These are phyloP conservation scores for Echeveria elegans DNA, from an alignment of 164 flowering plant species.

Conservation along the genomic window DNA sequence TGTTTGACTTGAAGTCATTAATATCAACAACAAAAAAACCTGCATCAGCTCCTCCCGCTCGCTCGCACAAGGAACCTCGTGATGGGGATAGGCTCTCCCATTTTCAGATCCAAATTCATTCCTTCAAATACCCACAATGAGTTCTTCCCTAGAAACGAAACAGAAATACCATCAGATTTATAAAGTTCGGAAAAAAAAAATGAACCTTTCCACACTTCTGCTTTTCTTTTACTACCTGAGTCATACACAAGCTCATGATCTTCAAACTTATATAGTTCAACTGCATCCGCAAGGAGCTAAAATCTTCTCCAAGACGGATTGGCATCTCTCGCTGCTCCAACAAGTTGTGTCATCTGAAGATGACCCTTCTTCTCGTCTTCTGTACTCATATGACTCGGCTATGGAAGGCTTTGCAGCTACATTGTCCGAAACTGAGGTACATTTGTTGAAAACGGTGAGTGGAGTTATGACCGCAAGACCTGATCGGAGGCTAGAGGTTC, in stretches of 20 bases:
- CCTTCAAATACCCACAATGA: conserved; percentile 48
- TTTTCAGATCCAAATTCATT: background rate
- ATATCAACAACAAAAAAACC: no score
- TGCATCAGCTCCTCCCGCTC: no score
- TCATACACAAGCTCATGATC: conserved; percentile 20
- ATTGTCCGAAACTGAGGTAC: conserved; percentile 40
- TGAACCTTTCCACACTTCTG: conserved; percentile 11
- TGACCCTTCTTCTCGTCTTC: conserved; percentile 44
- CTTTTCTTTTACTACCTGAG: conserved; percentile 14
- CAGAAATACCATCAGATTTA: conserved; percentile 25
- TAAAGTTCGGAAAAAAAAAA: conserved; percentile 10
- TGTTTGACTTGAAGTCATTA: no score
- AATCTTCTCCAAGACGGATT: conserved; percentile 31
- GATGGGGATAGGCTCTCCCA: no score
- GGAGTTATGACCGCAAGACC: conserved; percentile 57
- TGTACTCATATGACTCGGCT: conserved; percentile 63
- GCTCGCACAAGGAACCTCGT: no score
- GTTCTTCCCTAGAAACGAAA: no score
- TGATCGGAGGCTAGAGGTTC: conserved; percentile 38
- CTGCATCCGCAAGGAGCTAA: conserved; percentile 50
- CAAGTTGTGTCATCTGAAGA: conserved; percentile 27
- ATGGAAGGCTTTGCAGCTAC: conserved; percentile 87
- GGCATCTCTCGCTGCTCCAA: conserved; percentile 68
- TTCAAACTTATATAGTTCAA: conserved; percentile 70
- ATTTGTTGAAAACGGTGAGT: conserved; percentile 20